phyloP scores from a whole-genome alignment of 768 basidiomycete species.

The Tubosaeta sp. region DNA sequence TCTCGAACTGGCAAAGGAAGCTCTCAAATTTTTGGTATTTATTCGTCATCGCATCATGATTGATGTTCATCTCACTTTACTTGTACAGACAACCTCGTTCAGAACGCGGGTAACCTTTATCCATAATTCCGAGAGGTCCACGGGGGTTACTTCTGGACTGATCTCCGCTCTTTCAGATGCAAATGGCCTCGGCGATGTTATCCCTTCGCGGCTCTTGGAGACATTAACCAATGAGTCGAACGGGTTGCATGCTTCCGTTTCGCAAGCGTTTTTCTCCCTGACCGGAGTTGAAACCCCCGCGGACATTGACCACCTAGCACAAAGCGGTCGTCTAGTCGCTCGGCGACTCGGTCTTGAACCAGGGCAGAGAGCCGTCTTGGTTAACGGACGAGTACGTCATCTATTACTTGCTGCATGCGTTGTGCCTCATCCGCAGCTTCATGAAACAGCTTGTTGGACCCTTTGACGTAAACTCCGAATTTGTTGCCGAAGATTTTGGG shows the following conservation, averaged over 20 bases:
- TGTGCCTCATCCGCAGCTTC: constrained; percentile 3
- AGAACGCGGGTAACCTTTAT: constrained; percentile 68
- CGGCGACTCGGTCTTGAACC: constrained; percentile 55
- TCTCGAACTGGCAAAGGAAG: constrained; percentile 54
- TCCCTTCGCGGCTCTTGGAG: constrained; percentile 16
- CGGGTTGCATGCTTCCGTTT: constrained; percentile 3
- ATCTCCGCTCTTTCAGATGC: constrained; percentile 48
- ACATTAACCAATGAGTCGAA: constrained; percentile 6
- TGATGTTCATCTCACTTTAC: neutral
- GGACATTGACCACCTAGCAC: constrained; percentile 34
- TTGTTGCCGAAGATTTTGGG: constrained; percentile 68
- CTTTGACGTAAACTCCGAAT: constrained; percentile 46
- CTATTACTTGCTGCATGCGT: neutral
- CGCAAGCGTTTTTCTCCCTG: constrained; percentile 39
- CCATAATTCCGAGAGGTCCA: constrained; percentile 52
- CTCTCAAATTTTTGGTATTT: constrained; percentile 61
- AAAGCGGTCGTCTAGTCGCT: constrained; percentile 43
- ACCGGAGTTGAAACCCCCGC: constrained; percentile 22
- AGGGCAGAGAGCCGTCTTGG: constrained; percentile 59
- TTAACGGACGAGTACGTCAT: constrained; percentile 78
- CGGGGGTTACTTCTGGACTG: constrained; percentile 37
- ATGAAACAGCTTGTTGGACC: constrained; percentile 70
- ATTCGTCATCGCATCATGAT: neutral
- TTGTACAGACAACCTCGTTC: constrained; percentile 39
- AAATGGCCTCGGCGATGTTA: constrained; percentile 32